Conservation (phyloP, 371 early-diverging fungal species). For the Mucor circinelloides region DNA sequence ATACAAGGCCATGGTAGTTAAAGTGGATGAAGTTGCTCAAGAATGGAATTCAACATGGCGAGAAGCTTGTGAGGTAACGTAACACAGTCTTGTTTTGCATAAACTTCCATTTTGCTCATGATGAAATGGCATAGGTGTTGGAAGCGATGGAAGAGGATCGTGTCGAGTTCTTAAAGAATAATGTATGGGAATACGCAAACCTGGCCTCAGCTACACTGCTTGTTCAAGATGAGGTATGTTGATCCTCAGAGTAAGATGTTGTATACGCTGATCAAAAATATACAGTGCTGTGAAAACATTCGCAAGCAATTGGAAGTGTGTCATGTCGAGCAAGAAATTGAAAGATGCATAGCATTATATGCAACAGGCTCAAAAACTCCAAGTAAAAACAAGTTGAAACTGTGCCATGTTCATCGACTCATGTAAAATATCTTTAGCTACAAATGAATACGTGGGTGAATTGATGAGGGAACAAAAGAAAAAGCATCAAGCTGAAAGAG, state of each 20-base stretch:
- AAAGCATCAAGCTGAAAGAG: slow-evolving; percentile 8
- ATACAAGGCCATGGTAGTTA: slow-evolving; percentile 21
- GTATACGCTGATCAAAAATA: too few relatives aligned
- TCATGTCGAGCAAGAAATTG: slow-evolving; percentile 33
- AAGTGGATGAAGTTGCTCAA: slow-evolving; percentile 32
- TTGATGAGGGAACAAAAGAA: slow-evolving; percentile 22
- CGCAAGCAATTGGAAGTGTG: slow-evolving; percentile 38
- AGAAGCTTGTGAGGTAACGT: slow-evolving; percentile 41
- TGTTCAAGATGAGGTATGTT: slow-evolving; percentile 42
- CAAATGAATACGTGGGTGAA: slow-evolving; percentile 38
- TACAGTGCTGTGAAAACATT: slow-evolving; percentile 43
- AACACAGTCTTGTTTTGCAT: background rate
- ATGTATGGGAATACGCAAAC: slow-evolving; percentile 52
- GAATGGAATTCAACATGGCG: slow-evolving; percentile 44
- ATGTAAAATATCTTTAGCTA: slow-evolving; percentile 22
- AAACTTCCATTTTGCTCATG: too few relatives aligned
- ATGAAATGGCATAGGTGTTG: slow-evolving; percentile 28
- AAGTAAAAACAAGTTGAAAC: slow-evolving; percentile 17
- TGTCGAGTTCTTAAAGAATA: slow-evolving; percentile 35
- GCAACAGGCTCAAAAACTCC: slow-evolving; percentile 37
- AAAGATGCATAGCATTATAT: slow-evolving; percentile 22
- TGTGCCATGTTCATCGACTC: background rate
- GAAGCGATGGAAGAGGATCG: slow-evolving; percentile 47
- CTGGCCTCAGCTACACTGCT: slow-evolving; percentile 37
- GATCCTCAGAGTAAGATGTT: background rate